These are phyloP conservation scores for Arthroderma uncinatum DNA, from an alignment of 2,329 filamentous ascomycete species.

Conservation along the genomic window DNA sequence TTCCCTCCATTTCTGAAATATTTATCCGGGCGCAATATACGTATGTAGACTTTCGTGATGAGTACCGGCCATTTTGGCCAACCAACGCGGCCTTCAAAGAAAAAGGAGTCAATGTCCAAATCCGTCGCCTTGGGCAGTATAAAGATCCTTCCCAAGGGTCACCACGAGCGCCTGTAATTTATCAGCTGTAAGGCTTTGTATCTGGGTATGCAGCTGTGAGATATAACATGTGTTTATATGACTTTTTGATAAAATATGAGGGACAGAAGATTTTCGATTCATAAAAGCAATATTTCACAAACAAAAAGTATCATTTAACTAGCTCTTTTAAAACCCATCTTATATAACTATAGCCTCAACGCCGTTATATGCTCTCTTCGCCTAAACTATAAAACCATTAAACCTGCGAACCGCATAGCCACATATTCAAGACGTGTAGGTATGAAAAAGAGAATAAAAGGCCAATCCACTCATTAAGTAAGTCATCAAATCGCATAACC, in stretches of 20 bases:
- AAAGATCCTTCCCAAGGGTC: too few species aligned
- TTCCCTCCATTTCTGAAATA: too few species aligned
- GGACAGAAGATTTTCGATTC: neutral
- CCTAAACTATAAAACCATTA: neutral
- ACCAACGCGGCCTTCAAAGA: too few species aligned
- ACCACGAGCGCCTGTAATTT: too few species aligned
- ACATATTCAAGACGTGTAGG: neutral
- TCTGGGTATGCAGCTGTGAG: too few species aligned
- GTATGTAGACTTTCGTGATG: too few species aligned
- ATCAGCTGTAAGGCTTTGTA: too few species aligned
- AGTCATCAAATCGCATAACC: neutral
- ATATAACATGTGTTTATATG: neutral
- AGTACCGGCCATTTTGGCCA: too few species aligned
- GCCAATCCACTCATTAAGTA: neutral
- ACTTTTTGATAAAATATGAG: neutral
- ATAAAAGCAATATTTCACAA: neutral
- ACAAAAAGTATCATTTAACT: neutral
- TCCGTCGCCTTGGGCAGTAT: too few species aligned
- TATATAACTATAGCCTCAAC: neutral
- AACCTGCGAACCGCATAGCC: neutral
- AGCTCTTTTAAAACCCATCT: neutral
- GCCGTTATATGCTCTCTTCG: neutral
- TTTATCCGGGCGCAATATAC: too few species aligned
- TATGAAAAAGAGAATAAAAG: neutral
- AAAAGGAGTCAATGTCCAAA: too few species aligned